Percentiles rank a stretch among this genome's conserved stretches.
phyloP scores from a whole-genome alignment of 2,329 filamentous ascomycete species.

The Huntiella omanensis region DNA sequence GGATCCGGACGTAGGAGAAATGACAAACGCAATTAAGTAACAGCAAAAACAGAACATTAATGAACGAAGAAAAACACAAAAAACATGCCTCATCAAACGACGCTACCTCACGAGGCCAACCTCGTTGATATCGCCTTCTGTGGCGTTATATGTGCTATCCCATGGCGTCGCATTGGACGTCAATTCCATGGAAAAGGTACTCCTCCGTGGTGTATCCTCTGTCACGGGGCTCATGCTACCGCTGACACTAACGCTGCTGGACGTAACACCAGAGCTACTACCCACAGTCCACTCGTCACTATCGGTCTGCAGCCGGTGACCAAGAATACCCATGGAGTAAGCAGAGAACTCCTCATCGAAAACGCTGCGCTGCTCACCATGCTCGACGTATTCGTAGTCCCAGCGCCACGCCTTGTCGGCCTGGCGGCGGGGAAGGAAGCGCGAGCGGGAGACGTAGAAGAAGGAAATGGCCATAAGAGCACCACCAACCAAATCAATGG shows the following conservation, averaged over 20 bases:
- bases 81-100: slow-evolving; percentile 11
- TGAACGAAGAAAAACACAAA: slow-evolving; percentile 9
- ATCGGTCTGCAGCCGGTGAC: slow-evolving; percentile 28
- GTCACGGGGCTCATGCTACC: slow-evolving; percentile 32
- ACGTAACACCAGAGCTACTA: slow-evolving; percentile 47
- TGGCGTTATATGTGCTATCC: slow-evolving; percentile 20
- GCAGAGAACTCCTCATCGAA: slow-evolving; percentile 28
- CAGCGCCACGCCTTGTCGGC: slow-evolving; percentile 72
- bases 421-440: slow-evolving; percentile 68
- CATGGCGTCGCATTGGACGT: slow-evolving; percentile 21
- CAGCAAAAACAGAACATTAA: slow-evolving; percentile 8
- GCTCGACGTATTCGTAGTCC: slow-evolving; percentile 89
- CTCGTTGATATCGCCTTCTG: slow-evolving; percentile 27
- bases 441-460: slow-evolving; percentile 65
- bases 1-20: background rate
- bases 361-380: slow-evolving; percentile 29
- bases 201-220: slow-evolving; percentile 20
- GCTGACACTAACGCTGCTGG: slow-evolving; percentile 24
- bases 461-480: slow-evolving; percentile 58
- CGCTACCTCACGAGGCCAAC: slow-evolving; percentile 24
- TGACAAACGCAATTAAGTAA: slow-evolving; percentile 1
- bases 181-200: slow-evolving; percentile 17
- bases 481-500: slow-evolving; percentile 77
- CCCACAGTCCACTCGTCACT: slow-evolving; percentile 84
- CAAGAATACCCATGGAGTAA: slow-evolving; percentile 28